Base-by-base conservation (phyloP, 805 yeast species). In the Ogataea wickerhamii region DNA sequence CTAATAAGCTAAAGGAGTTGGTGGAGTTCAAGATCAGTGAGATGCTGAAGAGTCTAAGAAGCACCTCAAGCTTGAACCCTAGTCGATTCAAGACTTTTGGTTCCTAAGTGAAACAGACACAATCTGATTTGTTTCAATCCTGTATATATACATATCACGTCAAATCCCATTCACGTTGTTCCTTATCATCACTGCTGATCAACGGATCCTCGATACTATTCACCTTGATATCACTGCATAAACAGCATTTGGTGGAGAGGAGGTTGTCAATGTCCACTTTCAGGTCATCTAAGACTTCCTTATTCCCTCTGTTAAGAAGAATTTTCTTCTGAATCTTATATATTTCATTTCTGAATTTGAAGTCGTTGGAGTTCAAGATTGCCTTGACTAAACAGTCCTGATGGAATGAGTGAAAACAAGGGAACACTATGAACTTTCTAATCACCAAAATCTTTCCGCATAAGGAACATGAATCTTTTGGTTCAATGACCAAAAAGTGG, bases 371-470 rank as follows among this genome's bases (percentile, higher is more conserved):
- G 24, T 68, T 67, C 36, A 82, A 55, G 23, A 83, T 75, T 26
- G 66, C 66, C 40, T 75, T 73, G 5, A 83, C 74, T n/a, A 87
- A 60, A 64, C 98, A 93, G 56, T 88, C 96, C 36, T 80, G 80
- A 56, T 93, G 98, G 63, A 86, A 84, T 4, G 86, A 77, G 58
- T 93, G 98, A 40, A 76, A 82, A 56, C 98, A 93, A 0, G 96
- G 96, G 55, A 87, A 93, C 4, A 80, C 77, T 37, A 81, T 72
- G 49, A 88, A 88, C 54, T 78, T 83, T 40, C 87, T 74, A 4
- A 80, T 74, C 3, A 87, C 72, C 31, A 91, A 65, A 6, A 93
- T 72, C 48, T 73, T 73, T n/a, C 68, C 63, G 60, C 98, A 91
- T 3, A 78, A 48, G 29, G 73, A 65, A 63, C 98, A 93, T 0